A percentile compares a stretch with the other conserved stretches of the same genome.
Conservation (phyloP, 2,329 filamentous ascomycete genomes). For the Trichophyton verrucosum region DNA sequence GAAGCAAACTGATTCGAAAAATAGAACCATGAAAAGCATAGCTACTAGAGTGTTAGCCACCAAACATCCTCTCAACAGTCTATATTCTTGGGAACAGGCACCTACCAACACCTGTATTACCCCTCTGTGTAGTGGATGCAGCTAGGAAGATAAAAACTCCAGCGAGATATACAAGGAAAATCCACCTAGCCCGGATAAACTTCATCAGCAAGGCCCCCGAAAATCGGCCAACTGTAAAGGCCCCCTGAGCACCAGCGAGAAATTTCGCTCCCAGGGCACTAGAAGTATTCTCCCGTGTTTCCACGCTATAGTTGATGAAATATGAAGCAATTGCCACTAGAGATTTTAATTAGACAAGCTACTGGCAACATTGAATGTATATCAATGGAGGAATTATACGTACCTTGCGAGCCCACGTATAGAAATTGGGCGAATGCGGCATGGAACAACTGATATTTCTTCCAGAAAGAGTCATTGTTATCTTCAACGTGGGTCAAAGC, state of each 20-base stretch:
- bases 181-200: slow-evolving; percentile 53
- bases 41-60: slow-evolving; percentile 23
- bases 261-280: slow-evolving; percentile 52
- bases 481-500: slow-evolving; percentile 43
- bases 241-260: slow-evolving; percentile 60
- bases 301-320: slow-evolving; percentile 62
- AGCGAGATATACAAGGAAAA: slow-evolving; percentile 57
- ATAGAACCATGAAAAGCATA: slow-evolving; percentile 58
- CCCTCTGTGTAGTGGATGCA: slow-evolving; percentile 37
- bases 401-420: slow-evolving; percentile 64
- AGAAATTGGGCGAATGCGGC: slow-evolving; percentile 66
- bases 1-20: slow-evolving; percentile 73
- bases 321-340: slow-evolving; percentile 42
- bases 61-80: background rate
- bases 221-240: slow-evolving; percentile 62
- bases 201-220: slow-evolving; percentile 54
- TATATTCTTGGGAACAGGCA: background rate
- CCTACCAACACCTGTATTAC: slow-evolving; percentile 37
- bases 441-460: slow-evolving; percentile 65
- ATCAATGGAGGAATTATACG: slow-evolving; percentile 21
- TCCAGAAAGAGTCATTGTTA: slow-evolving; percentile 46
- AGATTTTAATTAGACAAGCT: background rate
- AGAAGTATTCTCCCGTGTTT: slow-evolving; percentile 44
- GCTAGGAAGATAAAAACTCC: slow-evolving; percentile 49
- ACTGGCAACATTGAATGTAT: slow-evolving; percentile 16